Evolutionary conservation across 192 early-diverging fungal genomes (phyloP).

Genomic region (Hyaloraphidium curvatum): DNA sequence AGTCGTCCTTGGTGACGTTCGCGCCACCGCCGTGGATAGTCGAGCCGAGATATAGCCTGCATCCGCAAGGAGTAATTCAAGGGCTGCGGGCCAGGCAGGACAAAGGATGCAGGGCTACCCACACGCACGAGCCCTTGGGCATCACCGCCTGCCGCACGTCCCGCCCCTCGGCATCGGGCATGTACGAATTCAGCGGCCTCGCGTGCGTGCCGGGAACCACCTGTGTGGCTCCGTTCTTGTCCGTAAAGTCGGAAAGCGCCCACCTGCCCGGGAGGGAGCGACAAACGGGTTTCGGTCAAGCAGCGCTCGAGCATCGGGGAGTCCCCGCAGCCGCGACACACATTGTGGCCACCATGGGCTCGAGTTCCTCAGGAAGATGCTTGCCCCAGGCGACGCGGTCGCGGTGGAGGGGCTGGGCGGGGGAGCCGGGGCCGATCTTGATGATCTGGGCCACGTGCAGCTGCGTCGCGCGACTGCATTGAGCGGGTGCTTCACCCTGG

Average conservation of each 20-base stretch:
- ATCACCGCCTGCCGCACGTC: not conserved
- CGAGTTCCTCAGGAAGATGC: not conserved
- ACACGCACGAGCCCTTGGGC: not conserved
- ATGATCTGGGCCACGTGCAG: constrained; percentile 1
- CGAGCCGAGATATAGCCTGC: too few relatives aligned
- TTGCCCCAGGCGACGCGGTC: constrained; percentile 1
- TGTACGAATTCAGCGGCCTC: not conserved
- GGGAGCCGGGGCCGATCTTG: not conserved
- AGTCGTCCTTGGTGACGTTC: too few relatives aligned
- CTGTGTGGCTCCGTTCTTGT: not conserved
- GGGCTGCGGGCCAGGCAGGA: too few relatives aligned
- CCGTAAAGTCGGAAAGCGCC: constrained; percentile 1
- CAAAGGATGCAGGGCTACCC: too few relatives aligned
- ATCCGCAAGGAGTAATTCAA: too few relatives aligned
- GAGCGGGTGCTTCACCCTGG: too few relatives aligned
- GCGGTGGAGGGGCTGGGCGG: constrained; percentile 4
- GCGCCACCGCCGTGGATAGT: too few relatives aligned
- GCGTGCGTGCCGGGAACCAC: not conserved
- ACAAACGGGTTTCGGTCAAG: too few relatives aligned
- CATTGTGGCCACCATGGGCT: not conserved
- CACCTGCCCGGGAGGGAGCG: not conserved
- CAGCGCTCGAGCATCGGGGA: too few relatives aligned
- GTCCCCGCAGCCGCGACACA: too few relatives aligned
- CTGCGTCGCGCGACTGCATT: not conserved
- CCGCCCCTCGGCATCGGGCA: not conserved